Evolutionary conservation across 2,329 filamentous ascomycete species (phyloP).

Genomic region (Arthrobotrys conoides): DNA sequence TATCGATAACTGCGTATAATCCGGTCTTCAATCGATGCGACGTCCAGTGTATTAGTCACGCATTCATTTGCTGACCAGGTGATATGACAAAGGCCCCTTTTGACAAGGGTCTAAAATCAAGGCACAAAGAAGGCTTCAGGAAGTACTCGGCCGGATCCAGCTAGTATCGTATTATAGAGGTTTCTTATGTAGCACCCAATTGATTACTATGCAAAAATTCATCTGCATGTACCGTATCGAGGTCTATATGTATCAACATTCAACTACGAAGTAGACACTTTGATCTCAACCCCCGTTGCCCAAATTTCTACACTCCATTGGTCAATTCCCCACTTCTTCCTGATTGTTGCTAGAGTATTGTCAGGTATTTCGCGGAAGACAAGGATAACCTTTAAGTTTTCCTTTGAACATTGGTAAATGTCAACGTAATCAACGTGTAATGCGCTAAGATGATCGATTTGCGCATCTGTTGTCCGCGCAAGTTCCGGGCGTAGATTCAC

Average conservation of each 20-base stretch:
- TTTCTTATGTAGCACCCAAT: neutral
- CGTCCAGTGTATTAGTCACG: conserved; percentile 24
- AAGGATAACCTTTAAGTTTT: neutral
- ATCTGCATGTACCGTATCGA: conserved; percentile 18
- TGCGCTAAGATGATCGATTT: conserved; percentile 3
- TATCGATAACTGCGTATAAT: conserved; percentile 15
- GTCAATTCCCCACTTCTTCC: neutral
- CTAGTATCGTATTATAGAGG: conserved; percentile 7
- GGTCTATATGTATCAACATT: neutral
- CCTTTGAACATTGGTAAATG: neutral
- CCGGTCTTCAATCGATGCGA: neutral
- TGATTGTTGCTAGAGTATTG: too few species aligned
- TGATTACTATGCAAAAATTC: conserved; percentile 40
- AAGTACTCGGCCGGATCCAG: conserved; percentile 2
- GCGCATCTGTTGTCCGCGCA: conserved; percentile 27
- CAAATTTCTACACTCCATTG: conserved; percentile 22
- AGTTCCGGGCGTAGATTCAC: conserved; percentile 15
- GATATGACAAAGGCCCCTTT: conserved; percentile 35
- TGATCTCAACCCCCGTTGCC: neutral
- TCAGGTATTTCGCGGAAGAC: neutral
- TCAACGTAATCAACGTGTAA: conserved; percentile 31
- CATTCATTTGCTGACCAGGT: conserved; percentile 6
- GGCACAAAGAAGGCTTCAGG: neutral
- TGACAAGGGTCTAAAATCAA: conserved; percentile 23
- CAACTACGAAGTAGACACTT: neutral